Base-by-base conservation (phyloP, 192 early-diverging fungal species). In the Mortierella antarctica region DNA sequence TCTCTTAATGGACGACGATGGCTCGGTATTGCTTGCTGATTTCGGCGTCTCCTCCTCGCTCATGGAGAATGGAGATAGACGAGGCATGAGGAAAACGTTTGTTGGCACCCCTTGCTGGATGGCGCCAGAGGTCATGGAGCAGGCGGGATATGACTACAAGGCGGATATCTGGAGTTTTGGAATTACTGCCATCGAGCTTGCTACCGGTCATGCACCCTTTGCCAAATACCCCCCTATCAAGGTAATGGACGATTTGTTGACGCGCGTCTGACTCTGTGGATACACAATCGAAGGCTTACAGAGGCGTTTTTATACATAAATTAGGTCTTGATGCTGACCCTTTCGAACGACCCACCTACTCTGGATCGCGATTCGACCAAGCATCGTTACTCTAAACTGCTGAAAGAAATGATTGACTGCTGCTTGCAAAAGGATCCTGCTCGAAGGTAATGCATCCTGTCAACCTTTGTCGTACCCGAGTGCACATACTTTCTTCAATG, bases 101-200 rank as follows among this genome's bases (percentile, higher is more conserved):
- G 91, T 93, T 15, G 91, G 91, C 23, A 93, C 91, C 67, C 89
- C 89, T 40, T 90, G 89, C 62, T 90, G 87, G 87, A 89, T 92
- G 89, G 88, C 91, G 52, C 89, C 94, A 11, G 89, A 96, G 73
- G 94, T 96, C n/a, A 96, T 96, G 95, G 93, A 96, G 65, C 95
- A 96, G 72, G 87, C 89, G 12, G 93, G 92, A 4, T 96, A 96
- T 82, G 92, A 95, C 73, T 95, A 91, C 74, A 95, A 95, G 74
- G 95, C 95, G 2, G 95, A 96, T 74, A 94, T 96, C 57, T 96
- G 95, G 95, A 92, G 90, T 69, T 96, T 96, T 85, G 95, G 95
- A 44, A 96, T 96, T 47, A 96, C 95, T 9, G 88, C 92, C 6
- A 77, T 96, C 51, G 95, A 96, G 72, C 73, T 96, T 13, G 93